These are phyloP conservation scores for Cryptococcus maquisensis DNA, from an alignment of 1,284 basidiomycete species.

Conservation along the genomic window DNA sequence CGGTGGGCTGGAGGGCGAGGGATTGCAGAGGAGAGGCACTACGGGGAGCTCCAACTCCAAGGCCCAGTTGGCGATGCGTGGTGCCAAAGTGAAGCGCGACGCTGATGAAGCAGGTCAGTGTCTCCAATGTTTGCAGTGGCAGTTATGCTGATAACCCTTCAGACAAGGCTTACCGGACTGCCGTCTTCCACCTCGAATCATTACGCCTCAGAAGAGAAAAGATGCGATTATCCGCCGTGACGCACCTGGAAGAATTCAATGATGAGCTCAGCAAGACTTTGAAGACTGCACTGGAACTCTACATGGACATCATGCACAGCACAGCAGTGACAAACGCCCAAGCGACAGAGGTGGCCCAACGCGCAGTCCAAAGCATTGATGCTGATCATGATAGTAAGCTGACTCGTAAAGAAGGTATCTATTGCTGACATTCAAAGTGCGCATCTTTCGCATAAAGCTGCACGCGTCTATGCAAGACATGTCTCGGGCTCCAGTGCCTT, in stretches of 20 bases:
- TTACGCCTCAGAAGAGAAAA: slow-evolving; percentile 75
- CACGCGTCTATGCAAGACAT: slow-evolving; percentile 9
- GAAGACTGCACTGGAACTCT: slow-evolving; percentile 63
- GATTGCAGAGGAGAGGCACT: slow-evolving; percentile 17
- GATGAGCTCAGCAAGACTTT: slow-evolving; percentile 66
- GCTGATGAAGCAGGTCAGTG: slow-evolving; percentile 79
- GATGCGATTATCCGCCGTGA: slow-evolving; percentile 75
- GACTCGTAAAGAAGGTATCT: not conserved
- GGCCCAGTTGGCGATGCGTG: slow-evolving; percentile 56
- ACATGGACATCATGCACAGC: slow-evolving; percentile 64
- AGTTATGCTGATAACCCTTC: not conserved
- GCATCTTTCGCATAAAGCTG: slow-evolving; percentile 19
- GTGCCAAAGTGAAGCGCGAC: slow-evolving; percentile 77
- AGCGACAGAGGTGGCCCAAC: slow-evolving; percentile 45
- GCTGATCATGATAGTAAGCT: slow-evolving; percentile 64
- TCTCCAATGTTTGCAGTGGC: not conserved
- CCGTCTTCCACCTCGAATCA: slow-evolving; percentile 90
- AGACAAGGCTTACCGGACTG: slow-evolving; percentile 90
- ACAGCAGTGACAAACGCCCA: slow-evolving; percentile 57
- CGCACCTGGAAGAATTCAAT: slow-evolving; percentile 73
- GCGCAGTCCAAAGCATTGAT: slow-evolving; percentile 61
- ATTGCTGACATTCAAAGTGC: slow-evolving; percentile 16
- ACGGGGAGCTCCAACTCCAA: slow-evolving; percentile 16
- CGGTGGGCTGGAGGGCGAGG: slow-evolving; percentile 7
- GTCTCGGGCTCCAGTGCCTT: slow-evolving; percentile 33